phyloP scores from a whole-genome alignment of 495 filamentous ascomycete species.

The Melanomma pulvis-pyrius region DNA sequence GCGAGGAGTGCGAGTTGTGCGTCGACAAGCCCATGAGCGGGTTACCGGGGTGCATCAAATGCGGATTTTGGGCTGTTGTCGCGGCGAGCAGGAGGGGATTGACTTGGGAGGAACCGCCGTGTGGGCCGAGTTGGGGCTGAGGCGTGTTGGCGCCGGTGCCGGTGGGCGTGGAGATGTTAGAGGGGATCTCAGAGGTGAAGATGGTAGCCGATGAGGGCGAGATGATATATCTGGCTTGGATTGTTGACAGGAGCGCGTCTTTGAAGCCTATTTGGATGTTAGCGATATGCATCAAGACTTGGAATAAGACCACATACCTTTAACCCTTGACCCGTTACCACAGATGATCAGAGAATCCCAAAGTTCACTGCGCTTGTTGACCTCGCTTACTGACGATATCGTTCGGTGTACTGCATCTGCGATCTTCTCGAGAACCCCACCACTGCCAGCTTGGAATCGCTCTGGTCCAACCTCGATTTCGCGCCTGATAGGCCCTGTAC shows the following conservation, averaged over 20 bases:
- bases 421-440: slow-evolving; percentile 74
- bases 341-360: slow-evolving; percentile 91
- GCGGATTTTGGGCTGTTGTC: slow-evolving; percentile 64
- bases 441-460: slow-evolving; percentile 78
- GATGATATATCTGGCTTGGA: slow-evolving; percentile 81
- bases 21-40: slow-evolving; percentile 39
- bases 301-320: slow-evolving; percentile 55
- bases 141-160: slow-evolving; percentile 94
- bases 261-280: slow-evolving; percentile 63
- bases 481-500: slow-evolving; percentile 54
- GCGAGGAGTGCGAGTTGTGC: slow-evolving; percentile 68
- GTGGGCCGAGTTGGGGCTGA: slow-evolving; percentile 60
- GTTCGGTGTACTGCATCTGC: slow-evolving; percentile 80
- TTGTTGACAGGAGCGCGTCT: slow-evolving; percentile 77
- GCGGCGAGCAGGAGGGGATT: slow-evolving; percentile 93
- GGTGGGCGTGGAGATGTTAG: slow-evolving; percentile 82
- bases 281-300: neutral
- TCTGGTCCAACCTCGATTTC: slow-evolving; percentile 88
- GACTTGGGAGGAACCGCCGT: slow-evolving; percentile 57
- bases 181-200: slow-evolving; percentile 94
- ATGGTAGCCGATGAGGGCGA: slow-evolving; percentile 90
- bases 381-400: slow-evolving; percentile 75
- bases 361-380: slow-evolving; percentile 75
- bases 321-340: slow-evolving; percentile 82
- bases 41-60: slow-evolving; percentile 50